A percentile compares a stretch with the other conserved stretches of the same genome.
phyloP scores from a whole-genome alignment of 305 asterid genomes.

The Fraxinus sp. region DNA sequence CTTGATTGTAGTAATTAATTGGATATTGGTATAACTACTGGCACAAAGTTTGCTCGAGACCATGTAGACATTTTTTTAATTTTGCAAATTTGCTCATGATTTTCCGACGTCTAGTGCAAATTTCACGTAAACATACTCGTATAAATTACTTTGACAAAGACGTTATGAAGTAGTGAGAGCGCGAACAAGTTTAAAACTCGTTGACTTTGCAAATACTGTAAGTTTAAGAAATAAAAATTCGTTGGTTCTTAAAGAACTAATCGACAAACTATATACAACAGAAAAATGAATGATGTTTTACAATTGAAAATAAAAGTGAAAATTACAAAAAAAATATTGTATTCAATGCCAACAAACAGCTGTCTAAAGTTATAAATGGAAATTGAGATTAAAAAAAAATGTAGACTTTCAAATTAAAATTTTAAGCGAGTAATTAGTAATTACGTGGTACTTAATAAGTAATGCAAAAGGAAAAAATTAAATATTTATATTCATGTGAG shows the following conservation, averaged over 20 bases:
- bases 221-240: background rate
- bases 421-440: background rate
- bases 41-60: background rate
- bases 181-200: no score
- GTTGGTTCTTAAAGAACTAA: no score
- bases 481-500: no score
- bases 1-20: no score
- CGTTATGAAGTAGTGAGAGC: background rate
- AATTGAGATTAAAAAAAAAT: background rate
- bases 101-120: background rate
- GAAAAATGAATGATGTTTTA: background rate
- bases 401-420: background rate
- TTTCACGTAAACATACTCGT: background rate
- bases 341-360: background rate
- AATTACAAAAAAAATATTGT: background rate
- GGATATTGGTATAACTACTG: background rate
- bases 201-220: background rate
- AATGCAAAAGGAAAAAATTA: background rate
- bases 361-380: background rate
- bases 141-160: no score
- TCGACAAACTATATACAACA: background rate
- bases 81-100: background rate
- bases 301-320: background rate
- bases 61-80: no score
- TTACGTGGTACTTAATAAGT: background rate